These are phyloP conservation scores for Salvia miltiorrhiza DNA, from an alignment of 257 asterid genomes.

Conservation along the genomic window DNA sequence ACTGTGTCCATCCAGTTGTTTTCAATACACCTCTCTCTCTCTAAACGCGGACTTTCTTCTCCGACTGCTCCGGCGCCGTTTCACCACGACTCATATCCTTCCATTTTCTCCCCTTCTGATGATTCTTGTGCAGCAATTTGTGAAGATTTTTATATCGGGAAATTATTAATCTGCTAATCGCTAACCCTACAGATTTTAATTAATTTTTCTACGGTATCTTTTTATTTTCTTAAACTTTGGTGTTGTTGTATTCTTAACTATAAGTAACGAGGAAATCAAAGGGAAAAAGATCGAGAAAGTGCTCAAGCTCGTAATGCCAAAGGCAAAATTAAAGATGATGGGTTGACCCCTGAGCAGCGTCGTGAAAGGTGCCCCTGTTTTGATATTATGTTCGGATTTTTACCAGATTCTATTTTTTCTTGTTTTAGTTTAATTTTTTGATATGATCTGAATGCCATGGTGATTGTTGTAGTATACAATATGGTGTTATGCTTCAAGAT, in stretches of 20 bases:
- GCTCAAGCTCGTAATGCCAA: conserved; percentile 56
- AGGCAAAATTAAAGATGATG: conserved; percentile 32
- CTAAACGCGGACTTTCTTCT: conserved; percentile 4
- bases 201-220: not conserved
- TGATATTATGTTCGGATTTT: not conserved
- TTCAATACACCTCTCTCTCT: not conserved
- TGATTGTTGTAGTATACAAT: not conserved
- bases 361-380: conserved; percentile 27
- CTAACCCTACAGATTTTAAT: not conserved
- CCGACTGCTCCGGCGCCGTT: conserved; percentile 16
- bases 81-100: conserved; percentile 59
- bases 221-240: not conserved
- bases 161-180: not conserved
- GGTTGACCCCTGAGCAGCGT: conserved; percentile 43
- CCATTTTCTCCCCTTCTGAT: not conserved
- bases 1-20: not conserved
- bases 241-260: conserved; percentile 43
- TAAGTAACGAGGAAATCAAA: conserved; percentile 76
- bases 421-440: not conserved
- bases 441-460: not conserved
- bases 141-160: not conserved
- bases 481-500: conserved; percentile 2
- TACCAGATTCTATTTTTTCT: not conserved
- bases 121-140: not conserved
- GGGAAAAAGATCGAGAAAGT: conserved; percentile 81